Base-by-base conservation (phyloP, 768 basidiomycete species). In the Gymnopilus dilepis region DNA sequence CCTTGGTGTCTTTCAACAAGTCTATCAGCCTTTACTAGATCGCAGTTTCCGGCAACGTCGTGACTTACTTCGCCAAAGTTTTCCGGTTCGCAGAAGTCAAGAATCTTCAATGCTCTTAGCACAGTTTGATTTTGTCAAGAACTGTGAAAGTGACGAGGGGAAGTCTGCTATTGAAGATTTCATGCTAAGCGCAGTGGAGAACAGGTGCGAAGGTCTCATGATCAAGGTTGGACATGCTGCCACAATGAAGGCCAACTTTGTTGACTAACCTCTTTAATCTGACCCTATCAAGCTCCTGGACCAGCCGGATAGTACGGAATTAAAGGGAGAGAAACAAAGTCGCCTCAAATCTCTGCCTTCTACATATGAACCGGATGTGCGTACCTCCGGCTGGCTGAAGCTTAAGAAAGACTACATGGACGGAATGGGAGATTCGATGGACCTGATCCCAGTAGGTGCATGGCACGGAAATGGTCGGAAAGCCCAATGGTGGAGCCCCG, bases 401-500 rank as follows among this genome's bases (percentile, higher is more conserved):
- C 80, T 97, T 43, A 97, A 97, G 76, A 95, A 93, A 70, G 95
- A 97, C 72, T 97, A 96, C 71, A 88, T 95, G 21, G 82, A 83
- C 26, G 89, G 88, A 2, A 73, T 93, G 37, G 89, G 89, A n/a
- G 91, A 94, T 70, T 84, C 85, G 65, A 83, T 87, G 28, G 91
- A 91, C 69, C 74, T 90, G 57, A 83, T 90, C 30, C 90, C 90
- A 28, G 78, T 91, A 55, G 90, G 87, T 50, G 95, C 92, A 43
- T 96, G 93, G 92, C 86, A 94, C 76, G 95, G 94, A 48, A 91
- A 88, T 70, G 95, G 95, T 31, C 78, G 94, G 34, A 97, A 97
- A 76, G 89, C 87, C 15, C 83, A 85, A 48, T 97, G 95, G 95
- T 97, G 93, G 92, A 92, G 89, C 65, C 95, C 95, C 1, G 85